A percentile compares a stretch with the other conserved stretches of the same genome.
Conservation (phyloP, 2,329 filamentous ascomycete species). For the Westerdykella aurantiaca region DNA sequence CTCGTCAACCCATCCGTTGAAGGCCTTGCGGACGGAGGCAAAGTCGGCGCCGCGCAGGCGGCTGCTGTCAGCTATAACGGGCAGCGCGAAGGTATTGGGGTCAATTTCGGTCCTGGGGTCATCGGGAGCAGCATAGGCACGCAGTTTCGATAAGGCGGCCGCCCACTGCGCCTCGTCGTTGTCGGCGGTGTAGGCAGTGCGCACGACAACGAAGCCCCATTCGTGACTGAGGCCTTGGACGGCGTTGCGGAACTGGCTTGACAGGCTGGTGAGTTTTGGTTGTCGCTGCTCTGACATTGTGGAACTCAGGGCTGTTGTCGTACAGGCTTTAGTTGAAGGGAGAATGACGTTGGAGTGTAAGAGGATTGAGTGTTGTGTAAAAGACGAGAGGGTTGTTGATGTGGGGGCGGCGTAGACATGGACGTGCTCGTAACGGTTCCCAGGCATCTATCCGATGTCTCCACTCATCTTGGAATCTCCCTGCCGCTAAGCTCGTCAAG, state of each 20-base stretch:
- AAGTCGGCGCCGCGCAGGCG: neutral
- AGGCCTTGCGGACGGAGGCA: neutral
- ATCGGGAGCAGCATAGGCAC: constrained; percentile 1
- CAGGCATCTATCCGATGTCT: too few species aligned
- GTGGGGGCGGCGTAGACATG: too few species aligned
- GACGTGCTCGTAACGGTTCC: too few species aligned
- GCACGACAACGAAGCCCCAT: constrained; percentile 1
- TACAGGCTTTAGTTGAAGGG: too few species aligned
- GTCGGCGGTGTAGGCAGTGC: neutral
- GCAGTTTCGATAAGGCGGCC: constrained; percentile 1
- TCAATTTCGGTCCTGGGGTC: neutral
- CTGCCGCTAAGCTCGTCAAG: too few species aligned
- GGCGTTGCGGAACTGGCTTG: constrained; percentile 1
- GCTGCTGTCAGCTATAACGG: neutral
- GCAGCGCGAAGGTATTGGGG: constrained; percentile 1
- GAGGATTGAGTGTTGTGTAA: too few species aligned
- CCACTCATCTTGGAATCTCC: too few species aligned
- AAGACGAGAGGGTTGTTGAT: too few species aligned
- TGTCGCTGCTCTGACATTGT: constrained; percentile 1
- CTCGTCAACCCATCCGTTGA: constrained; percentile 4
- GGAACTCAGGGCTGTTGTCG: neutral
- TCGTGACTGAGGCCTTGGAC: constrained; percentile 1
- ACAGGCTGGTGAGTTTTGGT: constrained; percentile 1
- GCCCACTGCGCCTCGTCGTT: constrained; percentile 1
- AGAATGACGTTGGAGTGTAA: too few species aligned